Conservation (phyloP, 257 asterid species). For the Cinchona pubescens region DNA sequence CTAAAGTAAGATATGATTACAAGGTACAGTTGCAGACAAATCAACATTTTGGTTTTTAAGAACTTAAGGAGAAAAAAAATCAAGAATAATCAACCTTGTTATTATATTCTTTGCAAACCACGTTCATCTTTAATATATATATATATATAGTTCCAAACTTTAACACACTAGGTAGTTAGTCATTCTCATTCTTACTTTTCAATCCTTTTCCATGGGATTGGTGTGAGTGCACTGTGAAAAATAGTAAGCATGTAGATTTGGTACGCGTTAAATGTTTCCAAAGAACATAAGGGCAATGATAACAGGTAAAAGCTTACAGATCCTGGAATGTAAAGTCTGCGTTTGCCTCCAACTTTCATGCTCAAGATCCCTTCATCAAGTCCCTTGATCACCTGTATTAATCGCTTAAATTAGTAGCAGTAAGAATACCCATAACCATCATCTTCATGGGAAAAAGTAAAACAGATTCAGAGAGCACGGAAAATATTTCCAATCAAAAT, state of each 20-base stretch:
- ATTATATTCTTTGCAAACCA: background rate
- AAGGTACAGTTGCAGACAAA: background rate
- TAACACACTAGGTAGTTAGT: background rate
- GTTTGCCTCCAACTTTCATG: constrained; percentile 95
- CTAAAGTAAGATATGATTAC: background rate
- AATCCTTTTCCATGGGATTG: background rate
- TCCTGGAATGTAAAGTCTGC: constrained; percentile 88
- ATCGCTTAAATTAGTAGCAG: constrained; percentile 10
- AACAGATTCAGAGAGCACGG: background rate
- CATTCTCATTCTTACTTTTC: background rate
- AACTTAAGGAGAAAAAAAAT: background rate
- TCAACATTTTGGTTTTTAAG: background rate
- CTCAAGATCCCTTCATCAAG: constrained; percentile 91
- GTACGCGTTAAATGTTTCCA: too few relatives aligned
- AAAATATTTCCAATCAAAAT: background rate
- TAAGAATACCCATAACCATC: background rate
- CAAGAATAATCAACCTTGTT: background rate
- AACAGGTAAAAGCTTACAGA: constrained; percentile 48
- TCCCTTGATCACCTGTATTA: constrained; percentile 79
- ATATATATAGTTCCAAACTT: background rate
- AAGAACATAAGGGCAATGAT: background rate
- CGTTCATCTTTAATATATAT: background rate
- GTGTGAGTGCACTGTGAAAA: background rate
- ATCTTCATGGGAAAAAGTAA: background rate
- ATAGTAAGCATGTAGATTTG: background rate